Base-by-base conservation (phyloP, 2,329 filamentous ascomycete species). In the Penicillium hordei region DNA sequence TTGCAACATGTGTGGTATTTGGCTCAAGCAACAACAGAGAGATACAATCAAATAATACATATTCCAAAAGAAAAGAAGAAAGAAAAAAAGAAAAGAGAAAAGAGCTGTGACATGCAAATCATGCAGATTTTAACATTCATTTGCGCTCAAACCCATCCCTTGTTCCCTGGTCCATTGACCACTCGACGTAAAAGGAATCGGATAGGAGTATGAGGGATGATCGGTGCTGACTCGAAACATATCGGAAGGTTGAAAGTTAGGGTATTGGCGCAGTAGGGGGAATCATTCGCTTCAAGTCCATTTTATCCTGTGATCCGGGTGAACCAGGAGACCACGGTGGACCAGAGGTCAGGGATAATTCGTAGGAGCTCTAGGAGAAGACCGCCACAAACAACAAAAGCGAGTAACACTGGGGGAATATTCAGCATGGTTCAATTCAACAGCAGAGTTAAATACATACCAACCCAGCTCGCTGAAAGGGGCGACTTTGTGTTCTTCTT, bases 331-430 rank as follows among this genome's bases (percentile, higher is more conserved):
- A 63, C 58, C 34, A 75, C 58, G 33, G 69, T 64, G 21, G 69
- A 70, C 77, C 76, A 79, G 19, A 78, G 46, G 54, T 75, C 70
- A 10, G 75, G 75, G 34, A 76, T 63, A 34, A 79, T 63, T 60
- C 80, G 76, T 21, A 86, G 61, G 12, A 86, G 68, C 69, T 87
- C 84, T 64, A 87, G 82, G 39, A 86, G 65, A 21, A 87, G 67
- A 25, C 85, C 85, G 40, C 85, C 86, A 68, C 82, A 82, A 48
- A 88, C 78, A 53, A 87, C 82, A 70, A 88, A 88, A n/a, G 81
- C 80, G 52, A 88, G 79, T 34, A 87, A 58, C 49, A 82, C 85
- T 87, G 49, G 48, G 38, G n/a, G 40, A 42, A 9, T 17, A 12
- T 38, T 71, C 57, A 68, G 64, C 46, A 50, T 46, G 9, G 42